Conservation (phyloP, 2,329 filamentous ascomycete genomes). For the Botrytis sinoallii region DNA sequence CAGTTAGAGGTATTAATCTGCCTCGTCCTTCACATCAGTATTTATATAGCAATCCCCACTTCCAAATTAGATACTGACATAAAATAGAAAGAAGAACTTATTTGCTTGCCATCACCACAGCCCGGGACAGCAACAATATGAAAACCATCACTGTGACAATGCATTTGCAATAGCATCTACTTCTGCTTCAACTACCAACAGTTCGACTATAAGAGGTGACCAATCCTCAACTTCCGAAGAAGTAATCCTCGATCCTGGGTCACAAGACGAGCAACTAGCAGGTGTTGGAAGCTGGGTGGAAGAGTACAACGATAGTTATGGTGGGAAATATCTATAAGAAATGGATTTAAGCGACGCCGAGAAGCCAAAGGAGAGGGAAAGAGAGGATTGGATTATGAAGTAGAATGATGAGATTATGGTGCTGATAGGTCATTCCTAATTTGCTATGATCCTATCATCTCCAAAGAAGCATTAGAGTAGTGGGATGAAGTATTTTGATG, state of each 20-base stretch:
- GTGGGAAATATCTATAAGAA: not conserved
- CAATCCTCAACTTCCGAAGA: not conserved
- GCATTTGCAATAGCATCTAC: not conserved
- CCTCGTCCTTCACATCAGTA: not conserved
- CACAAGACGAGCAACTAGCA: not conserved
- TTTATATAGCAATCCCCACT: not conserved
- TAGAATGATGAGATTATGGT: not conserved
- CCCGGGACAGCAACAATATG: not conserved
- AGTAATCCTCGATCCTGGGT: not conserved
- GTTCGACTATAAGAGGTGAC: not conserved
- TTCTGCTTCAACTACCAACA: not conserved
- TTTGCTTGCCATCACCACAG: not conserved
- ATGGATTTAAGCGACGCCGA: not conserved
- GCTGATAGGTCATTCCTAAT: not conserved
- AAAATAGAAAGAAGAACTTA: not conserved
- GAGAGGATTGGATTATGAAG: not conserved
- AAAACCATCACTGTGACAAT: not conserved
- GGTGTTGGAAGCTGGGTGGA: not conserved
- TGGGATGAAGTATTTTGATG: not conserved
- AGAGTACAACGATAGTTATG: not conserved
- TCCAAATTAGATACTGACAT: not conserved
- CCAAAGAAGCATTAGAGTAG: not conserved
- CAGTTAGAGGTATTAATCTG: not conserved
- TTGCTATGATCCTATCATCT: not conserved
- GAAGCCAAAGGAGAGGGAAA: not conserved